Evolutionary conservation across 192 early-diverging fungal genomes (phyloP), one percentile per base, ranked within the genome.

Genomic region (Helicostylum pulchrum): DNA sequence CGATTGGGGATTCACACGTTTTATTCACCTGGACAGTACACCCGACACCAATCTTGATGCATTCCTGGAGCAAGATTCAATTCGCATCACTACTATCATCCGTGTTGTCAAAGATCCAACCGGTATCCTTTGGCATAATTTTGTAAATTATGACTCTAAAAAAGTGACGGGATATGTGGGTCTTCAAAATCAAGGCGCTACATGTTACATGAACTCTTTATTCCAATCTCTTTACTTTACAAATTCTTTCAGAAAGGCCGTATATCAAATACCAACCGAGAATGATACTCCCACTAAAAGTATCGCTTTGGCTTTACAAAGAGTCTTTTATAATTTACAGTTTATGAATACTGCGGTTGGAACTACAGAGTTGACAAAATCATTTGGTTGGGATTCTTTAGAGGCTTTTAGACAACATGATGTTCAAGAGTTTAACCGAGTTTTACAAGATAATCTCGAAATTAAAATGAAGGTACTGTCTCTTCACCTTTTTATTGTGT

Each of bases 171-270:
- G 97, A 10, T 94, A 81, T 75, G 93, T 98, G 23, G 97, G 95
- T 0, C 77, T 99, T 58, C 91, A 90, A 66, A 99, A 99, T 74
- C 96, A 98, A 74, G 97, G 95, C 15, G 94, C 95, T 1, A 99
- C 97, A 0, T 95, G 97, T 78, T 99, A 99, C 74, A 95, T 99
- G 94, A 99, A 98, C 80, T 96, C 95, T 53, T 78, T 98, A 17
- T 81, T 99, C 42, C 97, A 99, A 70, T 94, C 92, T 20, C 80
- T 98, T 32, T 98, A 91, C 67, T 97, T 91, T 68, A 97, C 94
- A 12, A 96, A 87, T 70, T 89, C 90, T 67, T 97, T 99, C 73
- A 87, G 97, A 60, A 92, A 89, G 67, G 90, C 94, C 6, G 89
- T 91, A 4, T 99, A 91, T 70, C 85, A 92, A 68, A 96, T 99